A percentile compares a stretch with the other conserved stretches of the same genome.
Conservation (phyloP, 768 basidiomycete species). For the Hemileccinum rubropunctum region DNA sequence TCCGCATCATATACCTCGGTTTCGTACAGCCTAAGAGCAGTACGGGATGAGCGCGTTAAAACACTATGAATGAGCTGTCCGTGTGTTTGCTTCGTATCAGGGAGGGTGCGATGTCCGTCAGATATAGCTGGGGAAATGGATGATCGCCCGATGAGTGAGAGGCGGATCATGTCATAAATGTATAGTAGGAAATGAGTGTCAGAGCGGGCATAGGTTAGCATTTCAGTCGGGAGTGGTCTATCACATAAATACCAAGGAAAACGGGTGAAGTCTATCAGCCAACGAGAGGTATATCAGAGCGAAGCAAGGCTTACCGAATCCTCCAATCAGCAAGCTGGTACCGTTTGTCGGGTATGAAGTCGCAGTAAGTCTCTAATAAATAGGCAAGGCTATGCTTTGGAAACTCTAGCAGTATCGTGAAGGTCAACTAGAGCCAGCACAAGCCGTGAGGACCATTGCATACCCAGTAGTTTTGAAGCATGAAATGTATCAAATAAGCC, state of each 20-base stretch:
- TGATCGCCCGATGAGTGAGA: conserved; percentile 78
- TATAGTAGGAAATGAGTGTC: conserved; percentile 95
- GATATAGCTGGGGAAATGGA: conserved; percentile 28
- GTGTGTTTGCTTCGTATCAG: conserved; percentile 5
- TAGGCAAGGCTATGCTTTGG: conserved; percentile 81
- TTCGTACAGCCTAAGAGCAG: conserved; percentile 68
- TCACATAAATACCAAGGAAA: neutral
- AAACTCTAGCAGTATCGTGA: conserved; percentile 50
- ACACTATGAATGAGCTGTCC: conserved; percentile 57
- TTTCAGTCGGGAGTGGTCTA: conserved; percentile 80
- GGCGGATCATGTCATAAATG: conserved; percentile 89
- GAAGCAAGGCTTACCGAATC: conserved; percentile 55
- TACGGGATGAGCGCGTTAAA: conserved; percentile 71
- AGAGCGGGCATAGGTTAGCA: conserved; percentile 90
- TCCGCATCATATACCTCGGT: conserved; percentile 68
- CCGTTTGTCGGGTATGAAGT: conserved; percentile 89
- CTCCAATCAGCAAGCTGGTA: conserved; percentile 99
- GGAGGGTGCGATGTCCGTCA: conserved; percentile 10
- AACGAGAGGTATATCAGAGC: neutral
- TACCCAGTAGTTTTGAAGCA: conserved; percentile 83
- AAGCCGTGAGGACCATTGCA: neutral
- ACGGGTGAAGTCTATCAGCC: neutral
- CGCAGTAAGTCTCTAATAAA: conserved; percentile 84
- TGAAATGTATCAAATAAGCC: conserved; percentile 98
- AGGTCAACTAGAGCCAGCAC: neutral